Conservation (phyloP, 83 land plant species). For the Thuja plicata region DNA sequence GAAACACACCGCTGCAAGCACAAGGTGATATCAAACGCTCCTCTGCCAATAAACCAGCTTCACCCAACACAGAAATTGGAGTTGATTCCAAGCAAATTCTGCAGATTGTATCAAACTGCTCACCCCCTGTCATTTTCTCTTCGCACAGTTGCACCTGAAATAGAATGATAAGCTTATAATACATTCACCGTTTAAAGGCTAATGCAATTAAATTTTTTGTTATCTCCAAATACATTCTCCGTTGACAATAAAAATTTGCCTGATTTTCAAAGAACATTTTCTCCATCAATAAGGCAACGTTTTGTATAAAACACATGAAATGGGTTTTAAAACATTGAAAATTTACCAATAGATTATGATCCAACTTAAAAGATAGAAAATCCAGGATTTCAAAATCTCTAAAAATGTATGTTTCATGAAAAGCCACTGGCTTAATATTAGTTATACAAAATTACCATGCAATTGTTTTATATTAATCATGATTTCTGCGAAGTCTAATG, state of each 20-base stretch:
- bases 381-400: not conserved
- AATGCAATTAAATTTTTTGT: no score
- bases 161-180: not conserved
- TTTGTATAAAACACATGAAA: not conserved
- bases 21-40: conserved; percentile 45
- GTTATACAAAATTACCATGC: not conserved
- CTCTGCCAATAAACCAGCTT: conserved; percentile 21
- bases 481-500: not conserved
- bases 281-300: not conserved
- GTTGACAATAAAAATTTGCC: not conserved
- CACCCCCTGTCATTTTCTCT: conserved; percentile 11
- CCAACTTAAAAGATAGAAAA: no score
- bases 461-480: not conserved
- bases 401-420: not conserved
- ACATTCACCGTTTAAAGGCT: no score
- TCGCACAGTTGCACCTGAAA: not conserved
- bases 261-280: not conserved
- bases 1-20: conserved; percentile 33
- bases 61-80: conserved; percentile 23
- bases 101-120: conserved; percentile 32
- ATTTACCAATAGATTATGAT: no score
- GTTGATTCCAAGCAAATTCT: conserved; percentile 45
- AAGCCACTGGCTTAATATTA: not conserved
- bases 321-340: not conserved
- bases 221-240: not conserved